These are phyloP conservation scores for Trametes gibbosa DNA, from an alignment of 768 basidiomycete species.

Conservation along the genomic window DNA sequence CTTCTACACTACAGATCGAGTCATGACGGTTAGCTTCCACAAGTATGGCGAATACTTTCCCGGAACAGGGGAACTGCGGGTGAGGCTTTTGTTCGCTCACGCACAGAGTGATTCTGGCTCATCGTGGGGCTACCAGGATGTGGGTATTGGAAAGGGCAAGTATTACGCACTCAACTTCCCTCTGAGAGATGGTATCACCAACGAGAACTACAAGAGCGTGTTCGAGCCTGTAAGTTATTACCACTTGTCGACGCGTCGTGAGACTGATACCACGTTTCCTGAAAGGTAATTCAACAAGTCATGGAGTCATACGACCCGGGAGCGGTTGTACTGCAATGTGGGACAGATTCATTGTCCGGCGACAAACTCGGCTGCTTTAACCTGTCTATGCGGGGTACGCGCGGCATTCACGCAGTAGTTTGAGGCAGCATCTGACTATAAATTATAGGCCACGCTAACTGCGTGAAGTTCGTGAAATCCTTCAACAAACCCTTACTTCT, in stretches of 20 bases:
- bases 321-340: slow-evolving; percentile 95
- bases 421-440: too few species aligned
- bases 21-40: slow-evolving; percentile 98
- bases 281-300: slow-evolving; percentile 85
- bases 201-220: slow-evolving; percentile 91
- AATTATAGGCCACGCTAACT: slow-evolving; percentile 85
- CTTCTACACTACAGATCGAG: slow-evolving; percentile 97
- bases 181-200: slow-evolving; percentile 89
- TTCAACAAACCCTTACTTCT: slow-evolving; percentile 93
- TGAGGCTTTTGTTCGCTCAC: slow-evolving; percentile 35
- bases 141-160: slow-evolving; percentile 92
- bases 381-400: slow-evolving; percentile 85
- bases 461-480: slow-evolving; percentile 94
- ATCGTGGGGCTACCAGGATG: slow-evolving; percentile 53
- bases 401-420: background rate
- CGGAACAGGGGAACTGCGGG: slow-evolving; percentile 94
- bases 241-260: background rate
- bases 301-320: slow-evolving; percentile 95
- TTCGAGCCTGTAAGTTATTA: slow-evolving; percentile 80
- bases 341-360: slow-evolving; percentile 94
- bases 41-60: slow-evolving; percentile 99
- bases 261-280: background rate
- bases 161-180: slow-evolving; percentile 95
- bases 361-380: slow-evolving; percentile 97
- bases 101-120: background rate